Percentiles rank a stretch among this genome's conserved stretches.
phyloP scores from a whole-genome alignment of 148 eudicot genomes.

The Chenopodium quinoa region DNA sequence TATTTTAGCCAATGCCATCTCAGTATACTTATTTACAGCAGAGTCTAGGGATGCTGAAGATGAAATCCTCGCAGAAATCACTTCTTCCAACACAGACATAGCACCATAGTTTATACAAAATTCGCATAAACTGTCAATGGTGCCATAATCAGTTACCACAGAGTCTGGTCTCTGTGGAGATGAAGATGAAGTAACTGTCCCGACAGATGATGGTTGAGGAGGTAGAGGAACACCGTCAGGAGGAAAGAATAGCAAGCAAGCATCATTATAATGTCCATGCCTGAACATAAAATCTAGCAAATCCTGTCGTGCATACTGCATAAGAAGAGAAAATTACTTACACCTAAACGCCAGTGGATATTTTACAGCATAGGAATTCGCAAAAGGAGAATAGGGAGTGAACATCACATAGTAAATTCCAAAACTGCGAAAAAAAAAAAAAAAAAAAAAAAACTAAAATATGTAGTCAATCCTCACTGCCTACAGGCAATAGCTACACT shows the following conservation, averaged over 20 bases:
- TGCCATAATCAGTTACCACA: slow-evolving; percentile 86
- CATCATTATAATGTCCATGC: slow-evolving; percentile 89
- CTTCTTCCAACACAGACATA: slow-evolving; percentile 84
- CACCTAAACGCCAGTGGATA: background rate
- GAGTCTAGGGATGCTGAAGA: slow-evolving; percentile 43
- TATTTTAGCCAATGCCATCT: slow-evolving; percentile 74
- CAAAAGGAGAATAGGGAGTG: background rate
- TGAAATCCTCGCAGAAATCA: slow-evolving; percentile 61
- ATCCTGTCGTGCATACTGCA: slow-evolving; percentile 90
- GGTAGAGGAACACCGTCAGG: slow-evolving; percentile 66
- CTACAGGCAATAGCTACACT: background rate
- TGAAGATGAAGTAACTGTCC: slow-evolving; percentile 63
- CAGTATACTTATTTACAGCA: slow-evolving; percentile 57
- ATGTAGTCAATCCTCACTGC: background rate
- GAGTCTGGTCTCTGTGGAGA: slow-evolving; percentile 88
- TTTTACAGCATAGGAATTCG: background rate
- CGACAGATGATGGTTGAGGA: slow-evolving; percentile 67
- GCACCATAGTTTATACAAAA: slow-evolving; percentile 80
- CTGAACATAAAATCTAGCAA: slow-evolving; percentile 86
- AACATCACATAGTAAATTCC: background rate
- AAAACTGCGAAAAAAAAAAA: background rate
- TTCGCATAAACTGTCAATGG: slow-evolving; percentile 80
- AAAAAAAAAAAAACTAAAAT: background rate
- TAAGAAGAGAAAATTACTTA: slow-evolving; percentile 10
- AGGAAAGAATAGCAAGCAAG: slow-evolving; percentile 83